Evolutionary conservation across 1,284 basidiomycete genomes (phyloP), one percentile per base, ranked within the genome.

Genomic region (Malassezia dermatis): DNA sequence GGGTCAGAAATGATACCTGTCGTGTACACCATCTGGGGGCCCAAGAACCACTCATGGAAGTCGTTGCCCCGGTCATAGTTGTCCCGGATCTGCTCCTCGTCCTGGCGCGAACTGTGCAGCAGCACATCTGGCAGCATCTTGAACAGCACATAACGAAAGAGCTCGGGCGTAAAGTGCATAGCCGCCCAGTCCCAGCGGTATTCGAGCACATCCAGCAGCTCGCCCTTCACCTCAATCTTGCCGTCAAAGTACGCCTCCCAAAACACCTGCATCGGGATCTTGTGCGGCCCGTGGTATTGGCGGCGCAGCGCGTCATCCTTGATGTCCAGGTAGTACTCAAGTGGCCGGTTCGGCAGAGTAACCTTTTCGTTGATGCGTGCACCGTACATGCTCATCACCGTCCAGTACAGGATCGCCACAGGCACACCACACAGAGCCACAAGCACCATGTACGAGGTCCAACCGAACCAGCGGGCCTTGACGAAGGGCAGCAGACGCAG

Each of bases 191-290:
- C 93, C 71, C 93, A 88, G 61, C 93, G 84, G 69, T 88, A 84
- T 77, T 98, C 94, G 79, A 98, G 79, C 51, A 89, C 82, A 44
- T 95, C 89, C 64, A 96, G 80, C 48, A 96, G 84, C 73, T 96
- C 90, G 60, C 86, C 89, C 60, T 95, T 96, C 76, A 96, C 86
- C 61, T 96, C 89, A 60, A 93, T 84, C 79, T 95, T 95, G 61
- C 85, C 85, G 59, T 93, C 90, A 77, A 99, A 96, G 79, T 88
- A 98, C 61, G 89, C 88, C 78, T 98, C 94, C 76, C 98, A 86
- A 81, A 95, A 94, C 63, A 87, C 78, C 78, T 98, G 90, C 85
- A 95, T 94, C 46, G 91, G 91, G 62, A 98, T 95, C 78, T 95
- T 96, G 75, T 85, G 84, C 64, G 82, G 83, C 48, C 83, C 65